These are phyloP conservation scores for Zymoseptoria pseudotritici DNA, from an alignment of 2,329 filamentous ascomycete species.

Conservation along the genomic window DNA sequence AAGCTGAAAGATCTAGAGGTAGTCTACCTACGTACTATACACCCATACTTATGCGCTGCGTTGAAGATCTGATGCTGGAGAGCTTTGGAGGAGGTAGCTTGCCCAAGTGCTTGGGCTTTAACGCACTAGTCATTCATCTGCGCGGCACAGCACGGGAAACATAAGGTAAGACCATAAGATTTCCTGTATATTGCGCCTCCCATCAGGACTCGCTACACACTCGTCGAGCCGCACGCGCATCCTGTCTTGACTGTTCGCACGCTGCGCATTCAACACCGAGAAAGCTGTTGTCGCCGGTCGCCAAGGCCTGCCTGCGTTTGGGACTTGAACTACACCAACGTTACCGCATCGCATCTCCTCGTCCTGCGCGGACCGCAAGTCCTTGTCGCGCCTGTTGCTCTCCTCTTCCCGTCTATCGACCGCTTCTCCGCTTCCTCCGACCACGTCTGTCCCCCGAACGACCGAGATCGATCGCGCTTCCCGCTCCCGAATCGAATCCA, in stretches of 20 bases:
- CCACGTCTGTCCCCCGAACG: background rate
- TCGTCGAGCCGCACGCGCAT: background rate
- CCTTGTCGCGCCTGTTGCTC: background rate
- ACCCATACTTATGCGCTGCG: background rate
- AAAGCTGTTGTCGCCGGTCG: background rate
- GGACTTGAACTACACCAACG: background rate
- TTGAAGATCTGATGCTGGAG: no score
- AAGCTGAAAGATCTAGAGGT: background rate
- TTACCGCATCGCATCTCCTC: background rate
- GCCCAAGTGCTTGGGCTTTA: background rate
- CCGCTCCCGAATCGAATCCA: background rate
- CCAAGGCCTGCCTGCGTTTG: background rate
- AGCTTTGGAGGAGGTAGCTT: background rate
- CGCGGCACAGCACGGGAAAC: background rate
- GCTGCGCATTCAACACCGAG: background rate
- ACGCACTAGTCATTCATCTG: background rate
- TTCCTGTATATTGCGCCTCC: background rate
- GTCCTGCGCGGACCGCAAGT: background rate
- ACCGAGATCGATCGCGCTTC: background rate
- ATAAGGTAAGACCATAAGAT: background rate
- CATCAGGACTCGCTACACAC: background rate
- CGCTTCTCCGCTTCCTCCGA: background rate
- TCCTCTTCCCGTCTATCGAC: background rate
- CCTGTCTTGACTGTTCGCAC: background rate
- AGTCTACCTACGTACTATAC: background rate